Percentiles rank a stretch among this genome's conserved stretches.
phyloP scores from a whole-genome alignment of 441 rosid genomes.

The Caryocar brasiliense region DNA sequence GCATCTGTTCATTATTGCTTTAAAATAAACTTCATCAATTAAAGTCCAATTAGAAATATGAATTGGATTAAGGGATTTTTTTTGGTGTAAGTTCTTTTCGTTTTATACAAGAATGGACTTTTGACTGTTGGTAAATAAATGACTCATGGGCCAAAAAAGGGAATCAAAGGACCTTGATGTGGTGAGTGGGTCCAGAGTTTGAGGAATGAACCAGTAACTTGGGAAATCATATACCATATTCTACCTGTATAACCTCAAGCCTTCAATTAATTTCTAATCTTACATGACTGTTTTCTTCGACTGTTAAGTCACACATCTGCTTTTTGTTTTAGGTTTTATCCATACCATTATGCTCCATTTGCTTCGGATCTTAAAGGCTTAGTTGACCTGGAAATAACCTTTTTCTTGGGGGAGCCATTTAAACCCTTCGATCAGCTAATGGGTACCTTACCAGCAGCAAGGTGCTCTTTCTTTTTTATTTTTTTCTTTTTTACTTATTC shows the following conservation, averaged over 20 bases:
- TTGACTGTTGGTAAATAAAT: too few relatives aligned
- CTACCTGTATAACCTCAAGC: not conserved
- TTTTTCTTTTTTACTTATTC: not conserved
- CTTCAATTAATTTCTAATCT: not conserved
- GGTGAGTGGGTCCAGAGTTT: too few relatives aligned
- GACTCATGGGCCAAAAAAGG: too few relatives aligned
- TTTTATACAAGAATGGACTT: too few relatives aligned
- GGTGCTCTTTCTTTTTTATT: slow-evolving; percentile 35
- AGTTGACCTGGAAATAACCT: slow-evolving; percentile 71
- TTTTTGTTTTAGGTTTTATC: slow-evolving; percentile 75
- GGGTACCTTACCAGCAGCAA: slow-evolving; percentile 96
- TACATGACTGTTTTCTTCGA: not conserved
- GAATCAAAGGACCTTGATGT: too few relatives aligned
- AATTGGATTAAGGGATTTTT: too few relatives aligned
- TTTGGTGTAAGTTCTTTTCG: too few relatives aligned
- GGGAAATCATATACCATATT: too few relatives aligned
- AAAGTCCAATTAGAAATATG: too few relatives aligned
- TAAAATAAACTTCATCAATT: not conserved
- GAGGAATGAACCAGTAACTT: too few relatives aligned
- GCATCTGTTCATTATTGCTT: not conserved
- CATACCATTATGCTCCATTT: slow-evolving; percentile 96
- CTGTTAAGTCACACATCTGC: not conserved
- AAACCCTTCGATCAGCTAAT: slow-evolving; percentile 97
- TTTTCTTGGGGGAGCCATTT: slow-evolving; percentile 82
- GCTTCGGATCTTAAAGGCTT: slow-evolving; percentile 89